Conservation (phyloP, 2,329 filamentous ascomycete species). For the Rutstroemia sp. region DNA sequence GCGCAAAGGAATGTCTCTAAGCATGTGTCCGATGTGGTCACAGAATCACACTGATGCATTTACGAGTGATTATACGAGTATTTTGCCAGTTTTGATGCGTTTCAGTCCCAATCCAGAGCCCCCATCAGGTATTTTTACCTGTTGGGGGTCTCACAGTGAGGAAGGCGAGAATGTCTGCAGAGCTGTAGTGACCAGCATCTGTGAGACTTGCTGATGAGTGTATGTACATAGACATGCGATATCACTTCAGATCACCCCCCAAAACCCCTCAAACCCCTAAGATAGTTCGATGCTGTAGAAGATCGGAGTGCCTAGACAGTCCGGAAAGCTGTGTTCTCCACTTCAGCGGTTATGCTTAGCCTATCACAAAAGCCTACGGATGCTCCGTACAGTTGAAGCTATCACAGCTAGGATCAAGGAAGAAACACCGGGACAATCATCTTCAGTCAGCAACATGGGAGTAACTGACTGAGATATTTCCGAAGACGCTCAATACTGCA, state of each 20-base stretch:
- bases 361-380: background rate
- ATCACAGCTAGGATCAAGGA: slow-evolving; percentile 4
- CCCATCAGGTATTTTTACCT: background rate
- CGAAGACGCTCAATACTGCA: background rate
- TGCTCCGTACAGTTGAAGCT: background rate
- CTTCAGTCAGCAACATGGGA: background rate
- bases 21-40: background rate
- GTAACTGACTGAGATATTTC: background rate
- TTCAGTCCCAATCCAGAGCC: no score
- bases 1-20: no score
- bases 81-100: no score
- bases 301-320: background rate
- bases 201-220: no score
- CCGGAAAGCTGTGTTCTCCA: background rate
- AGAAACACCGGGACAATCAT: background rate
- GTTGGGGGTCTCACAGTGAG: no score
- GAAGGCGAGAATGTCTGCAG: no score
- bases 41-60: background rate
- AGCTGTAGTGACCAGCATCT: no score
- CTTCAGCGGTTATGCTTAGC: slow-evolving; percentile 8
- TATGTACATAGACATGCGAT: no score
- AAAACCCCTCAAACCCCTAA: background rate
- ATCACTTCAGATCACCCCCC: background rate
- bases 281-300: background rate
- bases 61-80: no score